Evolutionary conservation across 106 monocot species (phyloP).

Genomic region (Acanthochlamys bracteata): DNA sequence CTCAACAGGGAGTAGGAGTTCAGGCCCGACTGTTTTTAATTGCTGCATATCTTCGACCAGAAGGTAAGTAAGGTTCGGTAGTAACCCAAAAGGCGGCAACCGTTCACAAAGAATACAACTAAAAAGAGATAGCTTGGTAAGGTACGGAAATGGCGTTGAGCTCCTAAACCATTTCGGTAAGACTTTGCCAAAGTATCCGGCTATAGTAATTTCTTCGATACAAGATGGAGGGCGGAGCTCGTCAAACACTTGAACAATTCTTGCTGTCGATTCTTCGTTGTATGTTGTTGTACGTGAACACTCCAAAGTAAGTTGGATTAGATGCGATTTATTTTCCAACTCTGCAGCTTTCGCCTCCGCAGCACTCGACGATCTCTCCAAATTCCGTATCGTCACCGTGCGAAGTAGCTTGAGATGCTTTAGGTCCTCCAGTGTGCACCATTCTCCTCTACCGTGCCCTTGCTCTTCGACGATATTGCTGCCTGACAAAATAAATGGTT

Average conservation of each 20-base stretch:
- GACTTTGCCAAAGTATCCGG: constrained; percentile 9
- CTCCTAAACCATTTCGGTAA: constrained; percentile 13
- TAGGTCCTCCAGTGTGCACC: constrained; percentile 11
- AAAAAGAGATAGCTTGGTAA: constrained; percentile 7
- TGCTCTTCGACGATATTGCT: no score
- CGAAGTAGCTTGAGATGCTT: background rate
- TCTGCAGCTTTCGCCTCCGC: constrained; percentile 3
- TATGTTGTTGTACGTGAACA: no score
- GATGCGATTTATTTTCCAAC: background rate
- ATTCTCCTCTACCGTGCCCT: background rate
- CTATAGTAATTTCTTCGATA: constrained; percentile 2
- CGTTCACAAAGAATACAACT: constrained; percentile 4
- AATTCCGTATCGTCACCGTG: background rate
- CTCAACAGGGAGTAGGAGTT: background rate
- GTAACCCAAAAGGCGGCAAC: constrained; percentile 16
- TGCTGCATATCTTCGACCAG: background rate
- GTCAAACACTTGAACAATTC: no score
- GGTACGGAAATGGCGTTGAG: background rate
- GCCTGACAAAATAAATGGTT: background rate
- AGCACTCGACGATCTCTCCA: constrained; percentile 9
- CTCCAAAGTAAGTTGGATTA: no score
- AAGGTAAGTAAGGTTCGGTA: constrained; percentile 12
- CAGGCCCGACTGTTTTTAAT: background rate
- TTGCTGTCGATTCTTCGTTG: no score
- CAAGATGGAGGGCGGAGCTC: constrained; percentile 13